phyloP scores from a whole-genome alignment of 192 early-diverging fungal species.

The Rhizoclosmatium sp. region DNA sequence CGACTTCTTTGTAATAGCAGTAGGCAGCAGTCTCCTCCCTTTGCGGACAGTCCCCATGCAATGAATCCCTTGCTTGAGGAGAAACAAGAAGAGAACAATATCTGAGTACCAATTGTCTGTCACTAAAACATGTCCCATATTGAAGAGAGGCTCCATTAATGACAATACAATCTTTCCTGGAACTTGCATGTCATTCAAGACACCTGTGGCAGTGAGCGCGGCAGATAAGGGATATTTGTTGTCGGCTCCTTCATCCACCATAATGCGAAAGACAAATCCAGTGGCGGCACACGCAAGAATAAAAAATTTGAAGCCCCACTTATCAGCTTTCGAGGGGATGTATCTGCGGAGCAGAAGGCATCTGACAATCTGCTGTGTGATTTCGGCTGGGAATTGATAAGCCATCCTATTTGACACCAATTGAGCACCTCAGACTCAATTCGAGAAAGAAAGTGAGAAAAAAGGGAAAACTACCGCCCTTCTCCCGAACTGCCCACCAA shows the following conservation, averaged over 20 bases:
- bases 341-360: background rate
- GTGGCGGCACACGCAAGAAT: background rate
- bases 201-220: background rate
- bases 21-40: background rate
- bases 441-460: too few species aligned
- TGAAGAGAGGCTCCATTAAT: background rate
- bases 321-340: background rate
- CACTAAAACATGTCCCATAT: background rate
- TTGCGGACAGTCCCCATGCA: slow-evolving; percentile 1
- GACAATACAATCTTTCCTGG: background rate
- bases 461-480: too few species aligned
- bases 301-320: background rate
- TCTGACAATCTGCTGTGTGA: too few species aligned
- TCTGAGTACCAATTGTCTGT: slow-evolving; percentile 7
- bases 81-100: background rate
- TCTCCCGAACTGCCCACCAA: too few species aligned
- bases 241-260: background rate
- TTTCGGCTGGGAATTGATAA: too few species aligned
- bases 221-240: background rate
- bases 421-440: too few species aligned
- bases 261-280: background rate
- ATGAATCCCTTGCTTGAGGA: background rate
- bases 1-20: background rate
- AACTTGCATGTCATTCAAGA: background rate
- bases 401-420: too few species aligned